Percentiles rank a stretch among this genome's conserved stretches.
Evolutionary conservation across 2,329 filamentous ascomycete species (phyloP).

Genomic region (Periconia digitata): DNA sequence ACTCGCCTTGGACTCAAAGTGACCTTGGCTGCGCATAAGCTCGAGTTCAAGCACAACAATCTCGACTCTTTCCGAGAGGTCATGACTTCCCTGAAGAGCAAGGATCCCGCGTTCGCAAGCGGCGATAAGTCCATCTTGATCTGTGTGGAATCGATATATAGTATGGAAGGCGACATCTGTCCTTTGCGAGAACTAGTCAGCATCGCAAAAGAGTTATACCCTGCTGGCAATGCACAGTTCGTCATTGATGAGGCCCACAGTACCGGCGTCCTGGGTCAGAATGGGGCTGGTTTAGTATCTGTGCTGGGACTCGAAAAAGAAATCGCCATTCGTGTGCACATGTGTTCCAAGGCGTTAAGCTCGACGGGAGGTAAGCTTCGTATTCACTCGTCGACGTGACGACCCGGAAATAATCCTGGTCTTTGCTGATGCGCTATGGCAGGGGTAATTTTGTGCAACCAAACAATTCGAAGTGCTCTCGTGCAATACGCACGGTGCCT

Average conservation of each 20-base stretch:
- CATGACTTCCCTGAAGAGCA: constrained; percentile 42
- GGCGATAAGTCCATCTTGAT: constrained; percentile 34
- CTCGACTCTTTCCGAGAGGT: constrained; percentile 35
- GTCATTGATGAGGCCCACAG: constrained; percentile 70
- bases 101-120: constrained; percentile 20
- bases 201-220: constrained; percentile 58
- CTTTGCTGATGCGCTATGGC: neutral
- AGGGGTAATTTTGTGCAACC: constrained; percentile 19
- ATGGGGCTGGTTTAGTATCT: constrained; percentile 58
- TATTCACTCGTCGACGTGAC: neutral
- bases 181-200: constrained; percentile 63
- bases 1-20: constrained; percentile 73
- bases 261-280: constrained; percentile 58
- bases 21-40: constrained; percentile 54
- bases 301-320: constrained; percentile 27
- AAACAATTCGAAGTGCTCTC: constrained; percentile 8
- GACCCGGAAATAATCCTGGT: neutral
- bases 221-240: constrained; percentile 61
- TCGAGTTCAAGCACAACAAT: constrained; percentile 61
- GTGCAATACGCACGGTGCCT: constrained; percentile 18
- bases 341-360: constrained; percentile 28
- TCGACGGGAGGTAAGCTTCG: constrained; percentile 25
- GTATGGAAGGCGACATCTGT: constrained; percentile 77
- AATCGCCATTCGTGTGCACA: constrained; percentile 27
- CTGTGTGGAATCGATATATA: constrained; percentile 57